phyloP scores from a whole-genome alignment of 495 filamentous ascomycete genomes.

The Terfezia claveryi region DNA sequence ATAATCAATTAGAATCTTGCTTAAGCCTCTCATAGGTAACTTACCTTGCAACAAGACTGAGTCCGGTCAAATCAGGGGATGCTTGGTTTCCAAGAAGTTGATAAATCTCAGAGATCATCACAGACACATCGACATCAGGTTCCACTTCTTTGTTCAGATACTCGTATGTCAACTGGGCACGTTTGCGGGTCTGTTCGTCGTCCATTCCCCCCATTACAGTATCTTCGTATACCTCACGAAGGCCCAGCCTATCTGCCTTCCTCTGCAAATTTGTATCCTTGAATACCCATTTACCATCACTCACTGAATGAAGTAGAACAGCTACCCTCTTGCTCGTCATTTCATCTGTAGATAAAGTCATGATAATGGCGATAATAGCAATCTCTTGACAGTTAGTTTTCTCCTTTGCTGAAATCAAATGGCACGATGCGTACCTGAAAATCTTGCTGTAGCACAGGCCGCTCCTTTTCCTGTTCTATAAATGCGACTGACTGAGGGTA shows the following conservation, averaged over 20 bases:
- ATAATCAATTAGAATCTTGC: not conserved
- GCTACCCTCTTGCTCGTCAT: slow-evolving; percentile 4
- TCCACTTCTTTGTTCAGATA: slow-evolving; percentile 6
- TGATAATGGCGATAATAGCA: slow-evolving; percentile 5
- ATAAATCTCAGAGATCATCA: slow-evolving; percentile 3
- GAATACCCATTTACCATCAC: slow-evolving; percentile 10
- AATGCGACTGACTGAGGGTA: slow-evolving; percentile 6
- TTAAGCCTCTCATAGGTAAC: not conserved
- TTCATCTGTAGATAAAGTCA: slow-evolving; percentile 4
- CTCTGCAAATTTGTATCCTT: slow-evolving; percentile 6
- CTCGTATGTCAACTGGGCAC: slow-evolving; percentile 10
- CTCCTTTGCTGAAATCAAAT: not conserved
- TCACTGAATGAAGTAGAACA: slow-evolving; percentile 2
- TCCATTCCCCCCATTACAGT: not conserved
- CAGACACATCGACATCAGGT: slow-evolving; percentile 4
- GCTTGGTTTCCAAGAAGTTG: slow-evolving; percentile 9
- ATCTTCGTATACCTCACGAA: not conserved
- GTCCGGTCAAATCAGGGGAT: slow-evolving; percentile 4
- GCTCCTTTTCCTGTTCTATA: slow-evolving; percentile 7
- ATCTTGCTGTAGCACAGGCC: slow-evolving; percentile 6
- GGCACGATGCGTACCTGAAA: slow-evolving; percentile 5
- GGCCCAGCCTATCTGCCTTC: slow-evolving; percentile 2
- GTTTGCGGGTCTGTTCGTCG: not conserved
- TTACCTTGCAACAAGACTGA: slow-evolving; percentile 6
- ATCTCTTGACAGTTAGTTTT: slow-evolving; percentile 5